Base-by-base conservation (phyloP, 768 basidiomycete species). In the Symmetrospora coprosmae region DNA sequence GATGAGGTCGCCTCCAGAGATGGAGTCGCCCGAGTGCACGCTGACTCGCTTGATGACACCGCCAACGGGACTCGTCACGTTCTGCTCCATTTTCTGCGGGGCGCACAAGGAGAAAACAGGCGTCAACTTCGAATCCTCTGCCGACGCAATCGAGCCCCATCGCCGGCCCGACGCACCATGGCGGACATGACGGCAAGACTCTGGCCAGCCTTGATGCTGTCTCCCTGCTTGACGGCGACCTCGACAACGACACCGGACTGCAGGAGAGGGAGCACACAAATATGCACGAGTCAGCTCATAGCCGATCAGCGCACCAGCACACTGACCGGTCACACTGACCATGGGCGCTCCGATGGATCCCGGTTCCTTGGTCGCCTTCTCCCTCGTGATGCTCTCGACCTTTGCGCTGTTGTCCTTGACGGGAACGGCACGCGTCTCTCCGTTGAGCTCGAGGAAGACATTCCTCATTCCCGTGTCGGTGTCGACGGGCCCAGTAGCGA, bases 71-170 rank as follows among this genome's bases (percentile, higher is more conserved):
- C 90, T 86, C 30, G 89, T 92, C 45, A 97, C 89, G 64, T 87
- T 83, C 64, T 87, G 89, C 76, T 99, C 94, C 92, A 99, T 96
- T 88, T 91, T 23, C 91, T 94, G 94, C 17, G 91, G 90, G 72
- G n/a, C n/a, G n/a, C n/a, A n/a, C n/a, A n/a, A n/a, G n/a, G 87
- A 90, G 74, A 92, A 76, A 61, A 94, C 87, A 74, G 85, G 85
- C 65, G 92, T 76, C 61, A 25, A 47, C 25, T 47, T 9, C 45
- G 25, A 13, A 47, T n/a, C 5, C 2, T n/a, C 14, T 5, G 2
- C 16, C 4, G 17, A 28, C 28, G 31, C 14, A 2, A 30, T 34
- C 13, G 31, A 23, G n/a, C 39, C 30, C 8, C 21, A 9, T 50
- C 16, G 56, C 33, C 59, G 63, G 69, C 79, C n/a, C n/a, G 73